Conservation (phyloP, 176 grass and related monocot genomes). For the Ananas comosus region DNA sequence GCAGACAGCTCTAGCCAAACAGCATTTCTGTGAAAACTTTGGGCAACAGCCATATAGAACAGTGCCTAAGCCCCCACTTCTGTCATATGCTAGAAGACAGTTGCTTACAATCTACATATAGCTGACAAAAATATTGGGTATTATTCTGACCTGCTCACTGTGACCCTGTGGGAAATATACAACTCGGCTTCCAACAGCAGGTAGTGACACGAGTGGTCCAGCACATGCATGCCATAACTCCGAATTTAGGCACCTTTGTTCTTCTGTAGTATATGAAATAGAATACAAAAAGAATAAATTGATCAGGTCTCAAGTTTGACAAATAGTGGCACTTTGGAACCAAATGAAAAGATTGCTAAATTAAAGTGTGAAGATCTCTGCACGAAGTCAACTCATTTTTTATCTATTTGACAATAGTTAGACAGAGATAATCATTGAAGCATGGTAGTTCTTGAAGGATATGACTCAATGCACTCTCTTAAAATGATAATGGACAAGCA, state of each 20-base stretch:
- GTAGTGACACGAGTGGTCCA: conserved; percentile 90
- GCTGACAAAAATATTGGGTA: neutral
- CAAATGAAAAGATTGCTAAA: too few species aligned
- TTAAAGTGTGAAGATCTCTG: too few species aligned
- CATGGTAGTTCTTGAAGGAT: too few species aligned
- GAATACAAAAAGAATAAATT: conserved; percentile 6
- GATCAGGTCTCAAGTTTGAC: neutral
- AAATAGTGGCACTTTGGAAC: neutral
- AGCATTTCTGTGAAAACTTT: too few species aligned
- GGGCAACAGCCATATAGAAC: neutral
- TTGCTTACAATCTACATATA: neutral
- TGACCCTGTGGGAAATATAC: conserved; percentile 99
- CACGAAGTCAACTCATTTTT: too few species aligned
- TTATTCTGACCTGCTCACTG: conserved; percentile 67
- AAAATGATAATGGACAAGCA: too few species aligned
- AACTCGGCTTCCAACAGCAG: conserved; percentile 71
- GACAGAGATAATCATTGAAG: too few species aligned
- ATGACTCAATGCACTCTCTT: too few species aligned
- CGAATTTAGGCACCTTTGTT: conserved; percentile 81
- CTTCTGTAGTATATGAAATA: conserved; percentile 45
- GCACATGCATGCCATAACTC: conserved; percentile 99
- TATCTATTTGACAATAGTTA: too few species aligned
- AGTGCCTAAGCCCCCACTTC: neutral
- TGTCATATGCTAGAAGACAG: neutral
- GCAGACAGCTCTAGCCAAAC: too few species aligned